Conservation (phyloP, 1,139 yeast species). For the Sugiyamaella castrensis region DNA sequence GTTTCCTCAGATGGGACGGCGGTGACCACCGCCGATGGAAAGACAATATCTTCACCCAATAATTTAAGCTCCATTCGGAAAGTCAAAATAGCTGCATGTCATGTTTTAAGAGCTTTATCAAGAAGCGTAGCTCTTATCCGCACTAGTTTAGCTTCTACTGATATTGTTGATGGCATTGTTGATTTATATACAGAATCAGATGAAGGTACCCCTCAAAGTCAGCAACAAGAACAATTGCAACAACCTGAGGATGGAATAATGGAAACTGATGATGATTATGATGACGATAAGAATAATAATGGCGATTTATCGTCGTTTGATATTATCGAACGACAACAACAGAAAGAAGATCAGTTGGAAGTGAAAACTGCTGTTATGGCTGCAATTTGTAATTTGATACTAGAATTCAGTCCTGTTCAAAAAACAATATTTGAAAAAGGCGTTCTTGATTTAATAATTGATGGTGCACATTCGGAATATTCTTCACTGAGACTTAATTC, state of each 20-base stretch:
- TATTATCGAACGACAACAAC: slow-evolving; percentile 21
- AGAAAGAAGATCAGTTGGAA: slow-evolving; percentile 40
- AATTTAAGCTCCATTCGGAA: slow-evolving; percentile 23
- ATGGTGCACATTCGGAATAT: slow-evolving; percentile 34
- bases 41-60: slow-evolving; percentile 9
- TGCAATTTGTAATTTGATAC: slow-evolving; percentile 67
- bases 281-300: slow-evolving; percentile 19
- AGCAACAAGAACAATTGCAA: slow-evolving; percentile 4
- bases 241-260: slow-evolving; percentile 29
- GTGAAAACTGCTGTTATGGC: slow-evolving; percentile 63
- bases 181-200: slow-evolving; percentile 34
- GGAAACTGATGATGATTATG: slow-evolving; percentile 20
- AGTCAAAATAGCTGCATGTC: slow-evolving; percentile 45
- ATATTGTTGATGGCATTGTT: slow-evolving; percentile 50
- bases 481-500: slow-evolving; percentile 47
- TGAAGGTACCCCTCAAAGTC: background rate
- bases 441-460: slow-evolving; percentile 48
- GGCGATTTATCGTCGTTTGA: slow-evolving; percentile 6
- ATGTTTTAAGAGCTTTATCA: slow-evolving; percentile 66
- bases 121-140: slow-evolving; percentile 69
- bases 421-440: slow-evolving; percentile 56
- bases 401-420: slow-evolving; percentile 77
- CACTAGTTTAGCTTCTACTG: slow-evolving; percentile 61
- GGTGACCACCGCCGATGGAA: background rate
- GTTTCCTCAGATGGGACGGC: slow-evolving; percentile 9